These are phyloP conservation scores for Blastobotrys persicus DNA, from an alignment of 1,139 yeast genomes.

Conservation along the genomic window DNA sequence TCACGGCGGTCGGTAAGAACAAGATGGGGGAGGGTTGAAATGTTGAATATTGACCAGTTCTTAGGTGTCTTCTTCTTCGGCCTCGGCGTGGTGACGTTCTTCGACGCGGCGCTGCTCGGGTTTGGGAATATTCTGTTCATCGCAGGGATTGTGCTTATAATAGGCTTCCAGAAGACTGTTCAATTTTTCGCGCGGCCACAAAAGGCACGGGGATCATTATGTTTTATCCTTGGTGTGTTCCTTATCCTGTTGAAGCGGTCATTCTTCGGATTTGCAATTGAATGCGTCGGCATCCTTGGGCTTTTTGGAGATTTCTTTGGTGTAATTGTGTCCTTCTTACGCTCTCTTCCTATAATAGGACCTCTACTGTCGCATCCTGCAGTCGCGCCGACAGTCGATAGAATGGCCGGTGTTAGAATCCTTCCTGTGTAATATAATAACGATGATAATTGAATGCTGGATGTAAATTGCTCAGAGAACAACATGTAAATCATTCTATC, in stretches of 20 bases:
- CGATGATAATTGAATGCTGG: too few relatives aligned
- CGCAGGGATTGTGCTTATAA: slow-evolving; percentile 77
- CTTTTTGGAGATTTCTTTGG: slow-evolving; percentile 92
- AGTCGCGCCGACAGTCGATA: slow-evolving; percentile 72
- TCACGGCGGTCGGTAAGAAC: slow-evolving; percentile 72
- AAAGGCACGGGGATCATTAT: slow-evolving; percentile 80
- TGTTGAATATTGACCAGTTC: slow-evolving; percentile 5
- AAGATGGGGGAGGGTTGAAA: slow-evolving; percentile 9
- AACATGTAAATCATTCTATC: too few relatives aligned
- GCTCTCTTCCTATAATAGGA: slow-evolving; percentile 87
- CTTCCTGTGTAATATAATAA: slow-evolving; percentile 58
- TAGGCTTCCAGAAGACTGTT: slow-evolving; percentile 83
- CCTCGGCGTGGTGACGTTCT: slow-evolving; percentile 79
- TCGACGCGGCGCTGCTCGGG: slow-evolving; percentile 86
- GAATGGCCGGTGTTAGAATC: slow-evolving; percentile 60
- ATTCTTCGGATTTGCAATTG: slow-evolving; percentile 80
- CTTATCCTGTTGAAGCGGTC: slow-evolving; percentile 75
- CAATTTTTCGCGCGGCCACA: slow-evolving; percentile 84
- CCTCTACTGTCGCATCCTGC: slow-evolving; percentile 78
- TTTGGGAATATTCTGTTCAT: slow-evolving; percentile 82
- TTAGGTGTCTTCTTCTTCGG: slow-evolving; percentile 59
- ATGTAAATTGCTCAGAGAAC: too few relatives aligned
- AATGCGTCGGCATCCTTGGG: slow-evolving; percentile 82
- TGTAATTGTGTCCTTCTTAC: slow-evolving; percentile 80
- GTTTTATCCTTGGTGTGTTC: slow-evolving; percentile 70